Evolutionary conservation across 371 early-diverging fungal species (phyloP), one percentile per base, ranked within the genome.

Genomic region (Mortierella sp.): DNA sequence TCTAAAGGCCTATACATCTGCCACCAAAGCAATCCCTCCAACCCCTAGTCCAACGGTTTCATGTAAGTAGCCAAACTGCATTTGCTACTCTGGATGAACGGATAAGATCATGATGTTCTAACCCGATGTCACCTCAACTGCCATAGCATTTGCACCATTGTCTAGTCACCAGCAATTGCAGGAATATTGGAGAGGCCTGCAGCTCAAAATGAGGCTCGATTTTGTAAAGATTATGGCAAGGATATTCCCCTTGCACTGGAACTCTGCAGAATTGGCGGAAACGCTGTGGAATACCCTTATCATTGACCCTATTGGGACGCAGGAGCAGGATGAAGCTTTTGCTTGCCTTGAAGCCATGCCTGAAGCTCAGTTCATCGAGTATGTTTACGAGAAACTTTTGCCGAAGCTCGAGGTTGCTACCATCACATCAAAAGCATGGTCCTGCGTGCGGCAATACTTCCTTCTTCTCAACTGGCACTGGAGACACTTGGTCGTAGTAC

Each of bases 291-390:
- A 54, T 13, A 60, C 73, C 29, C 61, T 81, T 8, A 78, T 81
- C 8, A 64, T 61, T 7, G 69, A 81, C 51, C 80, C 81, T 16
- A 79, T 81, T 34, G 73, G 80, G 4, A 53, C 39, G 10, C 54
- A 63, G 25, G 80, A 81, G 57, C 77, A 73, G 46, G 81, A 81
- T 25, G 80, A 71, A 21, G 63, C 81, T 1, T 81, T 81, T 50
- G 28, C 40, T 16, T 81, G 72, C 34, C 54, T 81, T 22, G 81
- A 81, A 25, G 49, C 54, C 19, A 79, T 77, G 29, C 49, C 43
- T 8, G 79, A 81, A 25, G 51, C 65, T 10, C 41, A 59, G 7
- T 67, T 79, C 63, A 67, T 56, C n/a, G 61, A 58, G 63, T 71
- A 81, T 57, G 52, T 79, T 9, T 81, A 80, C 41, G 63, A 62